Evolutionary conservation across 2,329 filamentous ascomycete genomes (phyloP).

Genomic region (Pezicula neosporulosa): DNA sequence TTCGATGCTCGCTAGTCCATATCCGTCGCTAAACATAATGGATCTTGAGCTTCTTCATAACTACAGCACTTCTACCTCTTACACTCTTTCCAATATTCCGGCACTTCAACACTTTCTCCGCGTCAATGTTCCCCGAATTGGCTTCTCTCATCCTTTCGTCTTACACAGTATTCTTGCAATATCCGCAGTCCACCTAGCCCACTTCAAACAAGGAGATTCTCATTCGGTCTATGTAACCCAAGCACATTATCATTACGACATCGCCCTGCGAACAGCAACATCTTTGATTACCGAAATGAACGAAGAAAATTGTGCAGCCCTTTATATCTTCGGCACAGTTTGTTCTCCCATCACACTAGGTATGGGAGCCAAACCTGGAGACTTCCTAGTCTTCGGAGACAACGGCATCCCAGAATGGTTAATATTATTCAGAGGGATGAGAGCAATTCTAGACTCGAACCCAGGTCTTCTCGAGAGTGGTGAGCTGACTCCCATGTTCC

Average conservation of each 20-base stretch:
- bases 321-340: background rate
- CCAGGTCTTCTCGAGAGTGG: background rate
- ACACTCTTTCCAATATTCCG: slow-evolving; percentile 11
- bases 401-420: slow-evolving; percentile 1
- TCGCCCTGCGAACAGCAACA: background rate
- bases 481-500: background rate
- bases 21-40: background rate
- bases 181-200: slow-evolving; percentile 36
- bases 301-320: background rate
- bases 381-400: background rate
- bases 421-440: background rate
- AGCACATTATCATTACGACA: background rate
- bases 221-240: slow-evolving; percentile 7
- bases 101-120: slow-evolving; percentile 19
- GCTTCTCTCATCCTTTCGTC: slow-evolving; percentile 39
- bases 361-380: background rate
- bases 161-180: slow-evolving; percentile 39
- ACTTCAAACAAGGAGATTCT: slow-evolving; percentile 25
- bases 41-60: slow-evolving; percentile 26
- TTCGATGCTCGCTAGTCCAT: background rate
- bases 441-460: background rate
- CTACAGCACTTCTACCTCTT: slow-evolving; percentile 26
- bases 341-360: background rate
- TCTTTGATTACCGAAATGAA: background rate
- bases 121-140: slow-evolving; percentile 26